A percentile compares a stretch with the other conserved stretches of the same genome.
These are phyloP conservation scores for Sicyos edulis DNA, from an alignment of 306 rosid genomes.

Conservation along the genomic window DNA sequence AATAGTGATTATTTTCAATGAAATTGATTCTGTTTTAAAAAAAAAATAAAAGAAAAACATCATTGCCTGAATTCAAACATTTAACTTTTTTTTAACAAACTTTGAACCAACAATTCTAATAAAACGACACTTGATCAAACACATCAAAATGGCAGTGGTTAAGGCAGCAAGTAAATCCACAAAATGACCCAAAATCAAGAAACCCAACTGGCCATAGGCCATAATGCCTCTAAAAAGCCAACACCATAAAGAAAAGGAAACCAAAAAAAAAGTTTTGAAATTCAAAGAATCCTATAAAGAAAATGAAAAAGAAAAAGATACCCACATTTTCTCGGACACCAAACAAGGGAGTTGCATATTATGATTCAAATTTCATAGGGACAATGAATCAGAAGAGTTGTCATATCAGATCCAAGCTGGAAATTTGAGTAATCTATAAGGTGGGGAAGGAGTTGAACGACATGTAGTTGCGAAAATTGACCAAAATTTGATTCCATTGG, in stretches of 20 bases:
- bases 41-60: too few relatives aligned
- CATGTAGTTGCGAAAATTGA: slow-evolving; percentile 10
- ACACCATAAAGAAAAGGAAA: not conserved
- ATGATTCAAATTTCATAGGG: not conserved
- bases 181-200: not conserved
- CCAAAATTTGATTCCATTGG: slow-evolving; percentile 15
- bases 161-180: not conserved
- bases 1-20: too few relatives aligned
- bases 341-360: not conserved
- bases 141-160: not conserved
- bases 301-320: not conserved
- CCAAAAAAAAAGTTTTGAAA: not conserved
- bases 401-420: slow-evolving; percentile 15
- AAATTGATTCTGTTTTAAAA: too few relatives aligned
- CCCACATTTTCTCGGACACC: not conserved
- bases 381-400: not conserved
- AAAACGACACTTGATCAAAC: not conserved
- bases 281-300: not conserved
- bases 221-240: not conserved
- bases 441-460: slow-evolving; percentile 6
- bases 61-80: too few relatives aligned
- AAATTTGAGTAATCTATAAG: not conserved
- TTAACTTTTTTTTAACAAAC: not conserved
- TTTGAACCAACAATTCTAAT: not conserved
- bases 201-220: not conserved